These are phyloP conservation scores for Cryphonectria radicalis DNA, from an alignment of 2,329 filamentous ascomycete species.

Conservation along the genomic window DNA sequence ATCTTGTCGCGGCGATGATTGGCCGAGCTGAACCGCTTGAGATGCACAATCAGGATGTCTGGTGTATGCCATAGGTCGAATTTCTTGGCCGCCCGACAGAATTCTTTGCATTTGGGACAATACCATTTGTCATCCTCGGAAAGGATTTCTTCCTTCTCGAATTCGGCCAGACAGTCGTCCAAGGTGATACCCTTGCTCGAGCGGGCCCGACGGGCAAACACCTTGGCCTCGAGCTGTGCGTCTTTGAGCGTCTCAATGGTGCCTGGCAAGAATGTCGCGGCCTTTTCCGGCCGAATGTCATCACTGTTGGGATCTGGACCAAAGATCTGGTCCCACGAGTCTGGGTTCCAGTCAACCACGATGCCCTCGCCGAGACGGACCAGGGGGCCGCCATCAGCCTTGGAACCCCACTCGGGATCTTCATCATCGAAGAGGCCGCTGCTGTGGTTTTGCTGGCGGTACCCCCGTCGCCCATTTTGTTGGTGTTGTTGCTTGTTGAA, in stretches of 20 bases:
- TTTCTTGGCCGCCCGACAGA: conserved; percentile 90
- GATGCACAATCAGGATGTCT: conserved; percentile 90
- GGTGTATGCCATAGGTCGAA: conserved; percentile 97
- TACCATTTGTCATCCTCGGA: conserved; percentile 98
- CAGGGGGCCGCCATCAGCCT: conserved; percentile 61
- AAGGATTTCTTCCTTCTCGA: conserved; percentile 89
- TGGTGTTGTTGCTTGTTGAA: conserved; percentile 49
- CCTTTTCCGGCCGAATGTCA: conserved; percentile 59
- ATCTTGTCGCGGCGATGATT: conserved; percentile 87
- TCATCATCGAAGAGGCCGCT: conserved; percentile 37
- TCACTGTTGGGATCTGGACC: conserved; percentile 45
- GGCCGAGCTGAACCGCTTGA: conserved; percentile 92
- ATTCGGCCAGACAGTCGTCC: conserved; percentile 91
- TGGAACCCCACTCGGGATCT: conserved; percentile 36
- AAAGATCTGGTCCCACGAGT: conserved; percentile 75
- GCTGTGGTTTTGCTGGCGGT: conserved; percentile 34
- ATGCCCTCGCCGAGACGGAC: conserved; percentile 84
- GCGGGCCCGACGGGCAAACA: conserved; percentile 65
- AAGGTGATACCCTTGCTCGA: conserved; percentile 78
- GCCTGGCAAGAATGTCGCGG: conserved; percentile 55
- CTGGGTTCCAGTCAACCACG: conserved; percentile 80
- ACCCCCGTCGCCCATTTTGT: conserved; percentile 31
- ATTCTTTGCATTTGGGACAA: conserved; percentile 93
- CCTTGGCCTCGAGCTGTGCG: conserved; percentile 66
- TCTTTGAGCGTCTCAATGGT: conserved; percentile 60